phyloP scores from a whole-genome alignment of 176 grass and related monocot genomes.

The Bolboschoenus planiculmis region DNA sequence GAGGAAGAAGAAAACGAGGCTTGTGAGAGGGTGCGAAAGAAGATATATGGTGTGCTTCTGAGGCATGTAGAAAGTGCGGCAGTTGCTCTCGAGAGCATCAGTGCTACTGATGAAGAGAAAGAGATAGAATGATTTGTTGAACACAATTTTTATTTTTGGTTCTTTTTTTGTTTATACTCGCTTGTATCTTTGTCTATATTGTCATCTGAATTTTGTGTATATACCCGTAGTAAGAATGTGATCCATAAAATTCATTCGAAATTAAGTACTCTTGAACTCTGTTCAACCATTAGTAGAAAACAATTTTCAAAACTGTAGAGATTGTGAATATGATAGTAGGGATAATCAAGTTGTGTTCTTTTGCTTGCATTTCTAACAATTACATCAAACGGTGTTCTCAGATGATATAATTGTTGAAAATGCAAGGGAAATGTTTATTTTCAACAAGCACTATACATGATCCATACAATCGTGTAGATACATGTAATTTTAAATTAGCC shows the following conservation, averaged over 20 bases:
- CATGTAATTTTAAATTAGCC: neutral
- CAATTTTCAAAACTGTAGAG: neutral
- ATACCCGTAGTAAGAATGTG: neutral
- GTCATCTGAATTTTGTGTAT: neutral
- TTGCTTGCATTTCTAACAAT: neutral
- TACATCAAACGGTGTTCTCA: neutral
- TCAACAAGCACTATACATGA: neutral
- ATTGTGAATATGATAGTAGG: neutral
- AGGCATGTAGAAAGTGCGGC: constrained; percentile 63
- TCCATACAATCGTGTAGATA: neutral
- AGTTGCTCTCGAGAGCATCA: constrained; percentile 47
- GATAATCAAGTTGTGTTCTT: neutral
- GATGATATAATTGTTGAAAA: neutral
- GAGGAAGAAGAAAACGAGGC: constrained; percentile 70
- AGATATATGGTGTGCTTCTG: constrained; percentile 65
- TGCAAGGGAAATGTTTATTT: neutral
- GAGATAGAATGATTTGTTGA: constrained; percentile 15
- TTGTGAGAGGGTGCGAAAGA: constrained; percentile 63
- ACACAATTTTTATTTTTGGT: neutral
- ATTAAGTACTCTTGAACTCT: neutral
- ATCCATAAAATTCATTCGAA: neutral
- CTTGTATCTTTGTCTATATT: neutral
- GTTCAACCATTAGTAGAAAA: neutral
- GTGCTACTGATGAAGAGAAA: constrained; percentile 52
- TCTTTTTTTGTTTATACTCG: neutral